Evolutionary conservation across 306 rosid species (phyloP).

Genomic region (Dryas alaskensis): DNA sequence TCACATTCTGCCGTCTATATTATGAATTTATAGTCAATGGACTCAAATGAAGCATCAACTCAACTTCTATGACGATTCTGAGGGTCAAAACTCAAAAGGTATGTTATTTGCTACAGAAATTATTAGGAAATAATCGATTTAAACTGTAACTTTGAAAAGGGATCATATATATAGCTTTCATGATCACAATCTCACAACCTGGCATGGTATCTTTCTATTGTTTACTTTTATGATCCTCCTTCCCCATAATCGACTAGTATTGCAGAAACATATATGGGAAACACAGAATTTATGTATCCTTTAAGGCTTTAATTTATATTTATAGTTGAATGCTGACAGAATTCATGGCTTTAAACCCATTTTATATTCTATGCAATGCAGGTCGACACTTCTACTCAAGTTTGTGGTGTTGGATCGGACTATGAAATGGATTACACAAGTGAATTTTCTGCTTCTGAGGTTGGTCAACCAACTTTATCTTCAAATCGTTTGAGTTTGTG

Average conservation of each 20-base stretch:
- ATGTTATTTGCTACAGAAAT: conserved; percentile 13
- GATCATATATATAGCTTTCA: too few relatives aligned
- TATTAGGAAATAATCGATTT: too few relatives aligned
- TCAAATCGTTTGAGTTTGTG: not conserved
- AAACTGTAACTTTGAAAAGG: too few relatives aligned
- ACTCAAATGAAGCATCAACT: conserved; percentile 10
- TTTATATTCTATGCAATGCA: conserved; percentile 16
- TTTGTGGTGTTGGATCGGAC: conserved; percentile 15
- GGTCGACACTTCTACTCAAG: conserved; percentile 21
- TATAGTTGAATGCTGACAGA: not conserved
- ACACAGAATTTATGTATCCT: too few relatives aligned
- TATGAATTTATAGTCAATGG: too few relatives aligned
- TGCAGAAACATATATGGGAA: not conserved
- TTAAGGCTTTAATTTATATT: too few relatives aligned
- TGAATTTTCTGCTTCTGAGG: conserved; percentile 27
- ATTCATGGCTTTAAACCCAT: not conserved
- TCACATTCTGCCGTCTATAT: too few relatives aligned
- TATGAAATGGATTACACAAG: conserved; percentile 18
- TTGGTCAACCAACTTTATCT: not conserved
- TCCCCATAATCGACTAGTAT: too few relatives aligned
- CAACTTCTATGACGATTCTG: conserved; percentile 9
- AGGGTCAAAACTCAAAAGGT: conserved; percentile 13
- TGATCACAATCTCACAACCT: too few relatives aligned
- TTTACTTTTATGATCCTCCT: too few relatives aligned
- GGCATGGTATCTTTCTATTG: too few relatives aligned